phyloP scores from a whole-genome alignment of 306 rosid genomes.

The Acacia acuminata region DNA sequence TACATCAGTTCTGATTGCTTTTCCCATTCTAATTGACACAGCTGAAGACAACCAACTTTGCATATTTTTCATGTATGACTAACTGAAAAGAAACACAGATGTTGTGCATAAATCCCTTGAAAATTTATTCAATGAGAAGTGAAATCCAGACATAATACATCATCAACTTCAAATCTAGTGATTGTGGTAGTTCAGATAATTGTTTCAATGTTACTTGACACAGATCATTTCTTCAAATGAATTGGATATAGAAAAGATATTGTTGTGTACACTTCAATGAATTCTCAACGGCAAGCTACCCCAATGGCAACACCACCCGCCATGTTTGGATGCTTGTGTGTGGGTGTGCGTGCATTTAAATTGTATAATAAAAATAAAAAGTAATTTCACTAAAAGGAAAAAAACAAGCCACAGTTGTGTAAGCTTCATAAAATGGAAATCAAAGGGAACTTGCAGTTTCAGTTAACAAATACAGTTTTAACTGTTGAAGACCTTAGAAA shows the following conservation, averaged over 20 bases:
- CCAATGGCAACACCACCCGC: too few species aligned
- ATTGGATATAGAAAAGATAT: neutral
- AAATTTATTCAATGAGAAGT: neutral
- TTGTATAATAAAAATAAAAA: too few species aligned
- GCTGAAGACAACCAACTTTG: neutral
- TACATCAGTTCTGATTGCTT: neutral
- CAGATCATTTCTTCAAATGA: neutral
- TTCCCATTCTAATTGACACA: neutral
- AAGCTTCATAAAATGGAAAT: neutral
- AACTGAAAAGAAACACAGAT: neutral
- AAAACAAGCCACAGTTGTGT: neutral
- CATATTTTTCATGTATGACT: neutral
- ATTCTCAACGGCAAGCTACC: neutral
- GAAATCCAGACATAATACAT: neutral
- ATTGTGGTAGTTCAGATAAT: neutral
- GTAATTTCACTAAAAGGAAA: neutral
- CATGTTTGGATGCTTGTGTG: too few species aligned
- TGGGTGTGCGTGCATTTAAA: too few species aligned
- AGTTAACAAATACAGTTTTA: neutral
- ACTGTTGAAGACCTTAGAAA: neutral
- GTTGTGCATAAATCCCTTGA: neutral
- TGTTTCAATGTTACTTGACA: neutral
- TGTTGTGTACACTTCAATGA: neutral
- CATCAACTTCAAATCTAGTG: neutral
- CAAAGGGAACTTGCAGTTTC: neutral